A percentile compares a stretch with the other conserved stretches of the same genome.
phyloP scores from a whole-genome alignment of 257 asterid species.

The Fraxinus excelsior region DNA sequence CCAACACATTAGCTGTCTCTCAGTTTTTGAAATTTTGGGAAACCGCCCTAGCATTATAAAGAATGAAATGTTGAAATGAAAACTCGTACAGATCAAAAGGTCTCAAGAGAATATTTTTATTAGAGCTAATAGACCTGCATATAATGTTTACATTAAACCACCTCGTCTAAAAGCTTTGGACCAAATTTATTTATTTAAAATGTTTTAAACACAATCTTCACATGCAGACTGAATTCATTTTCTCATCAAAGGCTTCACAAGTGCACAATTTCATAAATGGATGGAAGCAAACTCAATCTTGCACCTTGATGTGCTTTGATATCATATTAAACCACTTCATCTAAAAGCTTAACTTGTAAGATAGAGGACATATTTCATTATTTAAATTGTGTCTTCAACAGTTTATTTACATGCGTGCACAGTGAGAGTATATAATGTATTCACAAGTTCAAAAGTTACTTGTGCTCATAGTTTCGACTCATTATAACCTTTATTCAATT shows the following conservation, averaged over 20 bases:
- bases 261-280: not conserved
- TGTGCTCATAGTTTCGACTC: not conserved
- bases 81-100: not conserved
- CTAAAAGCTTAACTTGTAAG: no score
- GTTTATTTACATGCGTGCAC: not conserved
- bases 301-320: not conserved
- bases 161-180: not conserved
- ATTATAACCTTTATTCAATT: not conserved
- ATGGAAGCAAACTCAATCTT: not conserved
- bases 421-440: not conserved
- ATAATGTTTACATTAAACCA: no score
- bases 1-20: slow-evolving; percentile 91
- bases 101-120: not conserved
- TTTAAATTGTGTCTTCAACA: not conserved
- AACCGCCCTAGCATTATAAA: slow-evolving; percentile 47
- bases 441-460: not conserved
- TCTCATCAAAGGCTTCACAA: not conserved
- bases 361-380: no score
- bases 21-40: slow-evolving; percentile 61
- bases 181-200: not conserved
- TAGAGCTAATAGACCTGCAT: not conserved
- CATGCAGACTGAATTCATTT: not conserved
- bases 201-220: not conserved
- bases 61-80: slow-evolving; percentile 2
- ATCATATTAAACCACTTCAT: not conserved